A percentile compares a stretch with the other conserved stretches of the same genome.
These are phyloP conservation scores for Nakataea oryzae DNA, from an alignment of 2,329 filamentous ascomycete genomes.

Conservation along the genomic window DNA sequence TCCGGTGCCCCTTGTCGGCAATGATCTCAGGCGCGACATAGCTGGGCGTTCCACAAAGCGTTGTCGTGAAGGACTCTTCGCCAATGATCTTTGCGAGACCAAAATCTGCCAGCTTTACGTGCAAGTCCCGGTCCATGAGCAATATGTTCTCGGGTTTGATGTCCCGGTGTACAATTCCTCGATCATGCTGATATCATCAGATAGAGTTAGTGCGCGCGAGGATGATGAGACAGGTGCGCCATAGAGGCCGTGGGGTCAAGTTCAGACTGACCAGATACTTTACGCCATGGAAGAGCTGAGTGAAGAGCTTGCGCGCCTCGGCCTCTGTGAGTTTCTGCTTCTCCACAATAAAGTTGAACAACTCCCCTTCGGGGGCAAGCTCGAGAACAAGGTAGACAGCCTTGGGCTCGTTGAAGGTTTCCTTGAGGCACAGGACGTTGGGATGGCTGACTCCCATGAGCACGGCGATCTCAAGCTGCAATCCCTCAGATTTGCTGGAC, in stretches of 20 bases:
- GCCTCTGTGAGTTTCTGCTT: constrained; percentile 79
- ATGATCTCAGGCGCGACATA: constrained; percentile 96
- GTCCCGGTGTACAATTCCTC: constrained; percentile 93
- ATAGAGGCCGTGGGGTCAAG: neutral
- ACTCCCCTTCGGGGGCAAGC: constrained; percentile 80
- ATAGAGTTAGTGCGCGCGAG: constrained; percentile 14
- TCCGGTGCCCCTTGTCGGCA: constrained; percentile 67
- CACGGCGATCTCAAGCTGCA: constrained; percentile 94
- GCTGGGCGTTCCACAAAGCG: constrained; percentile 89
- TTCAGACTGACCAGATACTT: constrained; percentile 72
- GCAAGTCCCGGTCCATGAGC: constrained; percentile 71
- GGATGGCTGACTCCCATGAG: constrained; percentile 96
- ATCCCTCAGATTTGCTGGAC: constrained; percentile 63
- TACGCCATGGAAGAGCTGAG: constrained; percentile 83
- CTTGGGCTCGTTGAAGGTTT: constrained; percentile 85
- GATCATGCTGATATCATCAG: constrained; percentile 62
- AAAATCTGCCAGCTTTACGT: constrained; percentile 91
- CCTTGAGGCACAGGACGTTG: constrained; percentile 84
- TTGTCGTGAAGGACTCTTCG: constrained; percentile 95
- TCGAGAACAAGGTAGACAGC: constrained; percentile 89
- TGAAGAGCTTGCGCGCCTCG: constrained; percentile 78
- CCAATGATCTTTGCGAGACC: constrained; percentile 97
- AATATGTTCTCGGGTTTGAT: constrained; percentile 98
- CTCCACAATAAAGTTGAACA: constrained; percentile 91
- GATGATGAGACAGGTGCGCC: neutral